Conservation (phyloP, 140 eudicot genomes). For the Ambrosia hybrid region DNA sequence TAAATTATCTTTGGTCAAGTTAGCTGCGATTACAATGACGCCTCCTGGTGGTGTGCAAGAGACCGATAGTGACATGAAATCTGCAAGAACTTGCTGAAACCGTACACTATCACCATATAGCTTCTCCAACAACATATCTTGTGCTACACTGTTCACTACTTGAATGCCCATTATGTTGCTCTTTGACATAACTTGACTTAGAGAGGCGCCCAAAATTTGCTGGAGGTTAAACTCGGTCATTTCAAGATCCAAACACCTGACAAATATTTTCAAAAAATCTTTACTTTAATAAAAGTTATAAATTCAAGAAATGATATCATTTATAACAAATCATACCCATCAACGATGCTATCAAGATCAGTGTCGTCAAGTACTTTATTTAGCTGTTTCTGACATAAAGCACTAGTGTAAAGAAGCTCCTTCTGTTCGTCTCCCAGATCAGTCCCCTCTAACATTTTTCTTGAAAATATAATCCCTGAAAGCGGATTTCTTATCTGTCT, state of each 20-base stretch:
- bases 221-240: slow-evolving; percentile 82
- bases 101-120: slow-evolving; percentile 75
- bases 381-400: slow-evolving; percentile 85
- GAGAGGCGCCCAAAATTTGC: slow-evolving; percentile 69
- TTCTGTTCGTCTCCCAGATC: slow-evolving; percentile 74
- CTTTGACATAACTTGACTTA: slow-evolving; percentile 80
- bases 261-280: neutral
- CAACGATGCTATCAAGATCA: slow-evolving; percentile 83
- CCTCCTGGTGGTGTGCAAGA: slow-evolving; percentile 75
- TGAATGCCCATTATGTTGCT: slow-evolving; percentile 74
- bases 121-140: slow-evolving; percentile 44
- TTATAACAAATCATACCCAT: slow-evolving; percentile 57
- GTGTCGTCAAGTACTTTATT: slow-evolving; percentile 87
- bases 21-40: slow-evolving; percentile 53
- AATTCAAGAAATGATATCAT: neutral
- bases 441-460: slow-evolving; percentile 75
- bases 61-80: slow-evolving; percentile 65
- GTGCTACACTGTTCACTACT: slow-evolving; percentile 46
- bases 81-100: slow-evolving; percentile 90
- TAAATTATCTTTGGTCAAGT: slow-evolving; percentile 51
- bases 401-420: slow-evolving; percentile 54
- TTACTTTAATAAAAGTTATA: neutral
- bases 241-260: slow-evolving; percentile 82
- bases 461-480: slow-evolving; percentile 71
- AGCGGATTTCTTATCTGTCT: slow-evolving; percentile 87